Evolutionary conservation across 1,284 basidiomycete genomes (phyloP), one percentile per base, ranked within the genome.

Genomic region (Porodaedalea pini): DNA sequence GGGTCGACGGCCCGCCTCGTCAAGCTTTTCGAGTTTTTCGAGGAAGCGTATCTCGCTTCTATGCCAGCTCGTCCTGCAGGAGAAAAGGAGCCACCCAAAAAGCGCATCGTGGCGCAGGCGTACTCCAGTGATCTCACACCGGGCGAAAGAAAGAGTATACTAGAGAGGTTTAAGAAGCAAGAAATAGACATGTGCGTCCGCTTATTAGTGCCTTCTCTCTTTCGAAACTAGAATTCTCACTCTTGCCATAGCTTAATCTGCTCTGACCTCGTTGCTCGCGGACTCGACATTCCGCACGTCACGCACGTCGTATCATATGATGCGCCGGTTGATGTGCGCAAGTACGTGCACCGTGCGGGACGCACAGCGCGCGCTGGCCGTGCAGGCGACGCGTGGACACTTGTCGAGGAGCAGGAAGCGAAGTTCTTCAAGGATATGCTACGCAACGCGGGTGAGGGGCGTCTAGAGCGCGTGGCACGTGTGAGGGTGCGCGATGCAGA

Each of bases 261-360:
- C 68, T 98, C 95, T 1, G 96, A 99, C 74, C 78, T 99, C 17
- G 92, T 98, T 60, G 92, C 96, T 7, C 85, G 97, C 61, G 97
- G 96, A n/a, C 94, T 98, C 59, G 97, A 99, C 70, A 88, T 99
- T 58, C 90, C 87, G 51, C 83, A 91, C 59, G 93, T 98, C 44
- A 82, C 85, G 10, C 90, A 98, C 71, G 96, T 98, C 29, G 82
- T 99, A 39, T 94, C 86, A 62, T 98, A 98, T 71, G 96, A 98
- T 70, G 86, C 86, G 2, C 95, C 96, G 1, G 81, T 98, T n/a
- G 96, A 98, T 68, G 92, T 97, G 81, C 84, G 92, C 51, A 98
- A 98, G 71, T 98, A 99, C 68, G 92, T 99, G 17, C 96, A 99
- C 70, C 87, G 96, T 48, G 94, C 94, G 0, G 96, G 96, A 17